Evolutionary conservation across 2,329 filamentous ascomycete species (phyloP), one percentile per base, ranked within the genome.

Genomic region (Nemania sp.): DNA sequence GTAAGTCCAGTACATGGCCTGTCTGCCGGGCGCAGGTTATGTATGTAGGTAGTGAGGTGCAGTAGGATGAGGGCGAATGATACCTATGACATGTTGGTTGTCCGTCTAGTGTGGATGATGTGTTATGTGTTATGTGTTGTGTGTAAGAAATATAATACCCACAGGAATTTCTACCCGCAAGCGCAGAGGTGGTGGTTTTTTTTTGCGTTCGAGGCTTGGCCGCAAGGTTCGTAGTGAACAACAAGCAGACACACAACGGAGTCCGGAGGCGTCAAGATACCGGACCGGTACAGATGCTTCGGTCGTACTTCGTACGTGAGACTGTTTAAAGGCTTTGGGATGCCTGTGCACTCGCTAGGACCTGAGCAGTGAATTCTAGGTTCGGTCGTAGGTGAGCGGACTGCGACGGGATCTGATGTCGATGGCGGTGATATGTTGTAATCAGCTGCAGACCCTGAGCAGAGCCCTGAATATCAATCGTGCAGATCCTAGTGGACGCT

Each of bases 401-500:
- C 30, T 23, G 40, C 43, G 47, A 36, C 12, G n/a, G 43, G 2
- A 24, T 17, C n/a, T 20, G n/a, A 48, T 31, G 30, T 44, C 20
- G 46, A 42, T 41, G 40, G 41, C 30, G 42, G 28, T 46, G 37
- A 14, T 37, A 30, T 19, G 22, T 42, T 22, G 52, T 37, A 31
- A 47, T 22, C 36, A 54, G 28, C 15, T 36, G 5, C 14, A 40
- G 51, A 54, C 54, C 9, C 45, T 54, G 49, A 45, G 46, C 28
- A 14, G 8, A 12, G n/a, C n/a, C 28, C 28, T 31, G 28, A 12
- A 14, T 31, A 31, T 31, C 24, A 31, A 52, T 44, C 44, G 37
- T 28, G 47, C 28, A 54, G 47, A 52, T 51, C 52, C 20, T 30
- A 42, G 37, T 48, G 47, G 55, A 14, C 54, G 34, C 54, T 37